Conservation (phyloP, 257 asterid genomes). For the Handroanthus guayacan region DNA sequence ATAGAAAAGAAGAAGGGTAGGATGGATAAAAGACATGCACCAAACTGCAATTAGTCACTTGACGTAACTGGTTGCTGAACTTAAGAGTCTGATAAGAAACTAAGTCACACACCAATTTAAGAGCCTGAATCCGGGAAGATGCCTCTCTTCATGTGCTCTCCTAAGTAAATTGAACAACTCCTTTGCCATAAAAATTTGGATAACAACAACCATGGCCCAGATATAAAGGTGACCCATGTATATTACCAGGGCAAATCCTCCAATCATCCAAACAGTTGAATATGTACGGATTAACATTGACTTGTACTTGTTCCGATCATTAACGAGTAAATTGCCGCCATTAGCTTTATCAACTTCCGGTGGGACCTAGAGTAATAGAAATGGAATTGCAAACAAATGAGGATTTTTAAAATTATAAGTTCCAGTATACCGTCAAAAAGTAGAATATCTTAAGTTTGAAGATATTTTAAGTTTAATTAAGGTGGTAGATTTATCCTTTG, state of each 20-base stretch:
- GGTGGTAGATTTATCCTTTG: not conserved
- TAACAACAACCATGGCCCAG: slow-evolving; percentile 82
- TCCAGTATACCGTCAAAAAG: slow-evolving; percentile 8
- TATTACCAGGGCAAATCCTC: slow-evolving; percentile 68
- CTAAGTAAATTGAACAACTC: slow-evolving; percentile 84
- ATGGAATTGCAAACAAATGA: slow-evolving; percentile 22
- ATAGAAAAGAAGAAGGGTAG: not conserved
- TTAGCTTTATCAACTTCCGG: slow-evolving; percentile 57
- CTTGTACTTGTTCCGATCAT: slow-evolving; percentile 79
- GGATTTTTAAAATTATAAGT: slow-evolving; percentile 12
- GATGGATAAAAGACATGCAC: not conserved
- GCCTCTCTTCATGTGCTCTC: slow-evolving; percentile 76
- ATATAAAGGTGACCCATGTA: slow-evolving; percentile 93
- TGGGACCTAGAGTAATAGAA: slow-evolving; percentile 55
- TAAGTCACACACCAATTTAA: slow-evolving; percentile 72
- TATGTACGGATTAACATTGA: slow-evolving; percentile 74
- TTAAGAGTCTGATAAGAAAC: slow-evolving; percentile 23
- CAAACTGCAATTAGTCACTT: not conserved
- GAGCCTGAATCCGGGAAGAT: slow-evolving; percentile 85
- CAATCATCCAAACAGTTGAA: slow-evolving; percentile 93
- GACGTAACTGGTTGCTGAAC: not conserved
- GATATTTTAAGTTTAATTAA: slow-evolving; percentile 10
- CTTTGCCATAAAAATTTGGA: slow-evolving; percentile 84
- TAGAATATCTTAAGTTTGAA: not conserved
- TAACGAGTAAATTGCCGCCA: slow-evolving; percentile 70